Base-by-base conservation (phyloP, 768 basidiomycete species). In the Epithele typhae region DNA sequence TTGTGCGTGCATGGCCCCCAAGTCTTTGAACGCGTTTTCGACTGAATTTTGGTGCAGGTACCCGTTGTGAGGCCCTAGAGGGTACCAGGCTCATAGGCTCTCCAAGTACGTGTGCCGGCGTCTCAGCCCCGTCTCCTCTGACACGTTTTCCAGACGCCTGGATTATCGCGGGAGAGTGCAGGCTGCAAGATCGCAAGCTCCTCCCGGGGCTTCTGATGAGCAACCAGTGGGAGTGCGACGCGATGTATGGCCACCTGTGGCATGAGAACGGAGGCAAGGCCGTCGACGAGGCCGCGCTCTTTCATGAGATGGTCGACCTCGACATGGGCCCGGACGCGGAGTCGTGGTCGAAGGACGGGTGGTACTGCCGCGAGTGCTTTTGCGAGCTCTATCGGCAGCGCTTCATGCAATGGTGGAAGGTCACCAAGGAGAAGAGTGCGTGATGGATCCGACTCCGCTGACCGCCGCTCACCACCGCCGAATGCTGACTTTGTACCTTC, bases 91-190 rank as follows among this genome's bases (percentile, higher is more conserved):
- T 68, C 2, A 58, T 61, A 50, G 63, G 62, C 14, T 19, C 37
- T 41, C 51, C 48, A 17, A 68, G 67, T 68, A 40, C 52, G 67
- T 53, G 3, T 3, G n/a, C n/a, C n/a, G n/a, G n/a, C n/a, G n/a
- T n/a, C n/a, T n/a, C n/a, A n/a, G n/a, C n/a, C n/a, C n/a, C n/a
- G n/a, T 5, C 9, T 32, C 4, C 7, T 30, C 27, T 30, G 7
- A 30, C 27, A 14, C 27, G 14, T 30, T 30, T 30, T 14, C 14
- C 27, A 30, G 27, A 30, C 27, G 14, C 14, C 7, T 30, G 27
- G 27, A 7, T 30, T 14, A 7, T 7, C 14, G 27, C 27, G 8
- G 27, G 27, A 30, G 27, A 30, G 27, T 7, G 14, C 8, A 30
- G 27, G 14, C 27, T 30, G 27, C 14, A 14, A 14, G 7, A 7